Percentiles rank a stretch among this genome's conserved stretches.
These are phyloP conservation scores for Hypsizygus ulmarius DNA, from an alignment of 1,284 basidiomycete species.

Conservation along the genomic window DNA sequence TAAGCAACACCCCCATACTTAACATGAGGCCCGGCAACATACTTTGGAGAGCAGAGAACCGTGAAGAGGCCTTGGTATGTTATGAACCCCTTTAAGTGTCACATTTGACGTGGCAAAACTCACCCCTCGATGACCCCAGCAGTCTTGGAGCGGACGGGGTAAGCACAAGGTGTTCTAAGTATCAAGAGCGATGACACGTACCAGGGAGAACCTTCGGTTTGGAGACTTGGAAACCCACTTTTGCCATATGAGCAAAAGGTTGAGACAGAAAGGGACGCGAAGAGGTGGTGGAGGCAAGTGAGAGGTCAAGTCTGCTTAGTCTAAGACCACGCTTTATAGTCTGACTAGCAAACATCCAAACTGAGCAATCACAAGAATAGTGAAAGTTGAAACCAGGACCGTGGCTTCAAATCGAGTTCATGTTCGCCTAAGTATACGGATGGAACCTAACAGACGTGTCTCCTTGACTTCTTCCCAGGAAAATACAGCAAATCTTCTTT, in stretches of 20 bases:
- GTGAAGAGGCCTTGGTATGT: slow-evolving; percentile 69
- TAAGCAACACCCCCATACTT: not conserved
- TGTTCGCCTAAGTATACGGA: slow-evolving; percentile 1
- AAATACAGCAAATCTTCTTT: slow-evolving; percentile 5
- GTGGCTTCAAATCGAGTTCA: slow-evolving; percentile 1
- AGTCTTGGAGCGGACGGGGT: slow-evolving; percentile 45
- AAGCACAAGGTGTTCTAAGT: not conserved
- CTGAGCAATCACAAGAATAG: slow-evolving; percentile 10
- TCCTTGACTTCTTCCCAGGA: slow-evolving; percentile 4
- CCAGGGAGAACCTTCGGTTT: slow-evolving; percentile 34
- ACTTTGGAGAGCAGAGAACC: slow-evolving; percentile 67
- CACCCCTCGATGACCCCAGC: slow-evolving; percentile 95
- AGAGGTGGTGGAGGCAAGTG: slow-evolving; percentile 3
- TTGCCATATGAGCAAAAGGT: not conserved
- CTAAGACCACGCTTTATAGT: slow-evolving; percentile 26
- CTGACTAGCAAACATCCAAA: slow-evolving; percentile 10
- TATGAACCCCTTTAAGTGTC: not conserved
- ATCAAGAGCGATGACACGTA: slow-evolving; percentile 18
- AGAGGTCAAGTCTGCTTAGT: slow-evolving; percentile 5
- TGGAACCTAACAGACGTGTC: too few relatives aligned
- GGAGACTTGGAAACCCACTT: slow-evolving; percentile 2
- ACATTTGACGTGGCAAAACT: slow-evolving; percentile 31
- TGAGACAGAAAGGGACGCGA: not conserved
- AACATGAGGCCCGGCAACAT: slow-evolving; percentile 21
- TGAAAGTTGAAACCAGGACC: slow-evolving; percentile 4